Base-by-base conservation (phyloP, 192 early-diverging fungal genomes). In the Coemansia sp. region DNA sequence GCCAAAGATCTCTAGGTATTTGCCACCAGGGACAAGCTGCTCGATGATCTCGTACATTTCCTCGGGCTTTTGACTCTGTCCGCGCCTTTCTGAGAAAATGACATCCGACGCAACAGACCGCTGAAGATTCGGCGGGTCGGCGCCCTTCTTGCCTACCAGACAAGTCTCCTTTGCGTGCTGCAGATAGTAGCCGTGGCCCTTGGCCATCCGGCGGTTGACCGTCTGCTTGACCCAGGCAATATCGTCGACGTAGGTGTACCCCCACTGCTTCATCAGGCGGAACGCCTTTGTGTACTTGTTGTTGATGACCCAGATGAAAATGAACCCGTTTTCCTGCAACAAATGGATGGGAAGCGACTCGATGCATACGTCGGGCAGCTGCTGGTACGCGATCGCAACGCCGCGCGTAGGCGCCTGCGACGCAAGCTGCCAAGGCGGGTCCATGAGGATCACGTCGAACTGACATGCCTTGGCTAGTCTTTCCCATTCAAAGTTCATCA, bases 291-390 rank as follows among this genome's bases (percentile, higher is more conserved):
- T 91, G 84, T 95, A 98, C 86, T 96, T 98, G 87, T 94, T 95
- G 85, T 98, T 98, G 73, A 98, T 96, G 45, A 98, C 96, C 96
- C 96, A 98, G 60, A 98, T 96, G 70, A 98, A 98, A 6, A 96
- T 88, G 67, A 96, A 96, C 21, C 96, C 96, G 69, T 90, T 92
- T 18, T 84, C 87, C 67, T 93, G 92, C 36, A 98, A 88, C 71
- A 91, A 86, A 8, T 86, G 87, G 52, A 98, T 93, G 18, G 96
- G 96, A 10, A 98, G 77, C 26, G 91, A 89, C 63, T 95, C 94
- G 66, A 98, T 96, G 62, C 90, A 91, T n/a, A 91, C 87, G 79
- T 98, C 96, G 9, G 94, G 95, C 6, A 98, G 87, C 80, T 95
- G 94, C 74, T 95, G 94, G 81, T 98, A 98, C 4, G 90, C 93